A percentile compares a stretch with the other conserved stretches of the same genome.
Evolutionary conservation across 2,329 filamentous ascomycete species (phyloP).

Genomic region (Elsinoe necatrix): DNA sequence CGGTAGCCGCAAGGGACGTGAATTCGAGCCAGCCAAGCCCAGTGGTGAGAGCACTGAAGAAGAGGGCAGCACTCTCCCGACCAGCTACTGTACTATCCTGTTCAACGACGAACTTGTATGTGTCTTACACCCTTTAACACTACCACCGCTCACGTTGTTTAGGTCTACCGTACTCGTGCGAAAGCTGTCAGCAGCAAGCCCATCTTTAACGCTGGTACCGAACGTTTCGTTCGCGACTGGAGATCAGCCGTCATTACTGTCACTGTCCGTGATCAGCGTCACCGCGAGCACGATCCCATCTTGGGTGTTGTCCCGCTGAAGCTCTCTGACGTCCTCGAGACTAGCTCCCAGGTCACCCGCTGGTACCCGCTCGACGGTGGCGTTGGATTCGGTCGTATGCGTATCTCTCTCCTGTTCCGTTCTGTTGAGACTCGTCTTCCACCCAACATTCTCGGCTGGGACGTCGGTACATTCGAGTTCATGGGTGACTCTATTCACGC

Average conservation of each 20-base stretch:
- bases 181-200: slow-evolving; percentile 92
- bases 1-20: slow-evolving; percentile 71
- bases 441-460: slow-evolving; percentile 81
- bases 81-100: slow-evolving; percentile 86
- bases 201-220: slow-evolving; percentile 94
- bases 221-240: slow-evolving; percentile 91
- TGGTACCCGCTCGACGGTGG: slow-evolving; percentile 98
- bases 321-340: slow-evolving; percentile 78
- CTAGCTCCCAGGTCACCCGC: slow-evolving; percentile 73
- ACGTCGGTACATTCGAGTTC: slow-evolving; percentile 92
- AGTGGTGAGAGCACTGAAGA: slow-evolving; percentile 85
- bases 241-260: slow-evolving; percentile 77
- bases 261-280: slow-evolving; percentile 77
- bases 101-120: slow-evolving; percentile 73
- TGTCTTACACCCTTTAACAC: not conserved
- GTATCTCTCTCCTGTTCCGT: slow-evolving; percentile 82
- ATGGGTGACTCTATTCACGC: slow-evolving; percentile 61
- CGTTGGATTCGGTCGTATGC: slow-evolving; percentile 77
- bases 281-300: slow-evolving; percentile 89
- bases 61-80: slow-evolving; percentile 68
- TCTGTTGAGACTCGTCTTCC: slow-evolving; percentile 79
- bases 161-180: slow-evolving; percentile 82
- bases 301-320: slow-evolving; percentile 86
- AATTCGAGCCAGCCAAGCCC: slow-evolving; percentile 79
- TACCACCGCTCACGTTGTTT: slow-evolving; percentile 19